Evolutionary conservation across 139 green algal genomes (phyloP).

Genomic region (Zygnema cylindricum): DNA sequence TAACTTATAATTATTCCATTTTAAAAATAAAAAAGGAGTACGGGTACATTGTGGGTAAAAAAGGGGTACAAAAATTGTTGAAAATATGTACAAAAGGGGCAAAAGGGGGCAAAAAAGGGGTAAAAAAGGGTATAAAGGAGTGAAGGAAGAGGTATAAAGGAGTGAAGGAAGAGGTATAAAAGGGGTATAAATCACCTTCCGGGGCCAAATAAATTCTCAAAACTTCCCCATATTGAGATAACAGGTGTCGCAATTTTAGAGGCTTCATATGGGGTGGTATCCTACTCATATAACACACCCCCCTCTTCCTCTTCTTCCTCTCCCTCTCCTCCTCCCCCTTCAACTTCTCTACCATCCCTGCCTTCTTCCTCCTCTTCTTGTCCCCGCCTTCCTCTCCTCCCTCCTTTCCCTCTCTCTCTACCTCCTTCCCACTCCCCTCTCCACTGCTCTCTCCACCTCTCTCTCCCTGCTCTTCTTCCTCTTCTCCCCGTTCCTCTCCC

Average conservation of each 20-base stretch:
- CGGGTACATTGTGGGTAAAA: background rate
- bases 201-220: conserved; percentile 86
- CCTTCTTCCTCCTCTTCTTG: background rate
- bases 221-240: conserved; percentile 79
- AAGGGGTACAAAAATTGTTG: background rate
- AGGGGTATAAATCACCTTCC: conserved; percentile 65
- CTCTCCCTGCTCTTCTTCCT: conserved; percentile 16
- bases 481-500: background rate
- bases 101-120: background rate
- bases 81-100: background rate
- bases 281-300: conserved; percentile 86
- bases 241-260: conserved; percentile 86
- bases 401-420: background rate
- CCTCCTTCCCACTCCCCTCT: conserved; percentile 18
- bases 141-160: background rate
- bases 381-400: background rate
- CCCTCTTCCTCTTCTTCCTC: conserved; percentile 56
- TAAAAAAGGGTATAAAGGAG: background rate
- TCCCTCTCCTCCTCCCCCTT: conserved; percentile 12
- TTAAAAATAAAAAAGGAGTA: background rate
- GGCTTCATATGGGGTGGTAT: conserved; percentile 86
- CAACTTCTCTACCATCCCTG: background rate
- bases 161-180: background rate
- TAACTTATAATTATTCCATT: too few relatives aligned
- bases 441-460: background rate